Evolutionary conservation across 768 basidiomycete species (phyloP), one percentile per base, ranked within the genome.

Genomic region (Serendipita vermifera): DNA sequence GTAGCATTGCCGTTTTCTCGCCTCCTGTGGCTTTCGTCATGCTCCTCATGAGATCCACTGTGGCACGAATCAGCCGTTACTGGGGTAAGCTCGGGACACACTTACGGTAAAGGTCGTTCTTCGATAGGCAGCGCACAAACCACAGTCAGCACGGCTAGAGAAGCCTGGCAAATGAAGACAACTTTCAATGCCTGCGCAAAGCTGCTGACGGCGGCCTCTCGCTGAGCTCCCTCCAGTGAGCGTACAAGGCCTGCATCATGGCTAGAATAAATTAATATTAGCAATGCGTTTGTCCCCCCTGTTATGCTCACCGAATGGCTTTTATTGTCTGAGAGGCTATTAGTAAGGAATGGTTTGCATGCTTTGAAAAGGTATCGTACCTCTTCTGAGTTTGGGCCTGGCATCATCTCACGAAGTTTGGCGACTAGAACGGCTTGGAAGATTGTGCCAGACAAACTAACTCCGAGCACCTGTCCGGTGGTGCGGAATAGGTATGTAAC

Each of bases 401-500:
- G 77, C 62, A 99, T 93, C 54, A 82, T 77, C 59, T 75, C 69
- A 57, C 79, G 77, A 55, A 99, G 72, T 64, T 87, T 80, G 46
- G 72, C 68, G 27, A 82, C 70, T 36, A 99, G 74, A 33, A 94
- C 75, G 3, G 79, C 77, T 69, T 99, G 94, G 31, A 93, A 71
- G 26, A 98, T 67, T 0, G 89, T 84, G 20, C 90, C 87, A 62
- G 82, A 83, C 41, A 93, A 72, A 63, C 87, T 87, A 55, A 99
- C 94, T 33, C 94, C 96, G 56, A 97, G 76, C 22, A 96, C 96
- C 72, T 97, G 94, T 2, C 93, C 93, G 15, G 88, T 86, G 5
- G 90, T 92, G 60, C 93, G 75, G 74, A 93, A 94, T 43, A 96
- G 75, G 69, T 98, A 98, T 31, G 87, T 87, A 63, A 93, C 91